Conservation (phyloP, 2,329 filamentous ascomycete genomes). For the Waltergamsia citrina region DNA sequence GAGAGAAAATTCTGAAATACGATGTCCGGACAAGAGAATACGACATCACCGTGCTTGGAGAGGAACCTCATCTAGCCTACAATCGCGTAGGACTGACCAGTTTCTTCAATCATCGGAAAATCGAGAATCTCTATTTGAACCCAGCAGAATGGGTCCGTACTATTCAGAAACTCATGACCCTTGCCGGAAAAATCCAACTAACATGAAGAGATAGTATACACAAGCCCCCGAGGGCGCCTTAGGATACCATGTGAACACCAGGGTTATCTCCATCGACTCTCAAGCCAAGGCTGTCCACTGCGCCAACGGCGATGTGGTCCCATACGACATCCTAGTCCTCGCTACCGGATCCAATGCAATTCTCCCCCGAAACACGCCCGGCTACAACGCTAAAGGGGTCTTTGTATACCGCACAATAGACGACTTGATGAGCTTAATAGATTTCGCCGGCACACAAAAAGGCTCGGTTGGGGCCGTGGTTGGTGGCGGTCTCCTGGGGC, state of each 20-base stretch:
- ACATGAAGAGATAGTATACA: slow-evolving; percentile 61
- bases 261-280: slow-evolving; percentile 55
- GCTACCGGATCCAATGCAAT: slow-evolving; percentile 82
- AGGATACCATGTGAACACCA: slow-evolving; percentile 66
- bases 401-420: slow-evolving; percentile 86
- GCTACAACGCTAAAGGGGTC: slow-evolving; percentile 70
- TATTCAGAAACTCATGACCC: background rate
- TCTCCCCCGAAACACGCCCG: slow-evolving; percentile 61
- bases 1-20: slow-evolving; percentile 81
- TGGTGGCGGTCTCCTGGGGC: slow-evolving; percentile 73
- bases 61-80: slow-evolving; percentile 81
- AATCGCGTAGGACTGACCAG: slow-evolving; percentile 84
- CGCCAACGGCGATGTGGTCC: slow-evolving; percentile 56
- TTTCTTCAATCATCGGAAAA: slow-evolving; percentile 78
- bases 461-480: slow-evolving; percentile 68
- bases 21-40: slow-evolving; percentile 69
- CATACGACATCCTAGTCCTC: slow-evolving; percentile 74
- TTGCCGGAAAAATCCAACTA: slow-evolving; percentile 4
- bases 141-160: slow-evolving; percentile 66
- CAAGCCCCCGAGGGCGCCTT: slow-evolving; percentile 58
- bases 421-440: slow-evolving; percentile 41
- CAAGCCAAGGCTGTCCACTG: slow-evolving; percentile 58
- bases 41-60: slow-evolving; percentile 75
- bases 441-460: slow-evolving; percentile 56
- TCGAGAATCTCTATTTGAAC: slow-evolving; percentile 84